These are phyloP conservation scores for Teratosphaeria nubilosa DNA, from an alignment of 2,329 filamentous ascomycete species.

Conservation along the genomic window DNA sequence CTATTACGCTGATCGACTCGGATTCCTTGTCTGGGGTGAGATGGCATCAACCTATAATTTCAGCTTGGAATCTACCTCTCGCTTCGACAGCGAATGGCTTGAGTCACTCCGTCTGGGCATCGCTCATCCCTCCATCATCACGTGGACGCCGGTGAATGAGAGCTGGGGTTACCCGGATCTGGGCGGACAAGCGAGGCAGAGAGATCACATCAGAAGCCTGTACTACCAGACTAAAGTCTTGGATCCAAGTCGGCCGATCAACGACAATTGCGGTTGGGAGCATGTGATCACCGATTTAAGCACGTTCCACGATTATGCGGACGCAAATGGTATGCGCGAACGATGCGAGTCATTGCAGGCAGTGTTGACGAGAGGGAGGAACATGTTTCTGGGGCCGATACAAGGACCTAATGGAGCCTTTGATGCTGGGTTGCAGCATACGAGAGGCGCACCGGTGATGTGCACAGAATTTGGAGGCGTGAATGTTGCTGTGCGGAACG, in stretches of 20 bases:
- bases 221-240: constrained; percentile 56
- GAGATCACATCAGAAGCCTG: constrained; percentile 53
- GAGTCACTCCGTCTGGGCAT: constrained; percentile 54
- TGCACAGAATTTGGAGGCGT: constrained; percentile 61
- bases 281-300: constrained; percentile 55
- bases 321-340: constrained; percentile 45
- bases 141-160: constrained; percentile 58
- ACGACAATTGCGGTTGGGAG: constrained; percentile 65
- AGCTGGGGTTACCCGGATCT: constrained; percentile 55
- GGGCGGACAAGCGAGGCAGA: constrained; percentile 46
- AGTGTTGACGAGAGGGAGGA: constrained; percentile 47
- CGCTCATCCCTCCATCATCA: constrained; percentile 54
- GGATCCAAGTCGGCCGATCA: constrained; percentile 54
- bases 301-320: constrained; percentile 59
- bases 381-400: constrained; percentile 45
- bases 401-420: constrained; percentile 21
- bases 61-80: constrained; percentile 45
- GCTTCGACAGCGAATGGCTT: constrained; percentile 56
- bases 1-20: constrained; percentile 52
- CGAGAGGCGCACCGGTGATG: constrained; percentile 48
- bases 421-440: constrained; percentile 44
- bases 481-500: constrained; percentile 48
- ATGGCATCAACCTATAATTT: constrained; percentile 58
- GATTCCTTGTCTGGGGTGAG: constrained; percentile 55
- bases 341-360: constrained; percentile 45